Percentiles rank a stretch among this genome's conserved stretches.
Evolutionary conservation across 108 stramenopile species (phyloP).

Genomic region (Aurantiochytrium sp.): DNA sequence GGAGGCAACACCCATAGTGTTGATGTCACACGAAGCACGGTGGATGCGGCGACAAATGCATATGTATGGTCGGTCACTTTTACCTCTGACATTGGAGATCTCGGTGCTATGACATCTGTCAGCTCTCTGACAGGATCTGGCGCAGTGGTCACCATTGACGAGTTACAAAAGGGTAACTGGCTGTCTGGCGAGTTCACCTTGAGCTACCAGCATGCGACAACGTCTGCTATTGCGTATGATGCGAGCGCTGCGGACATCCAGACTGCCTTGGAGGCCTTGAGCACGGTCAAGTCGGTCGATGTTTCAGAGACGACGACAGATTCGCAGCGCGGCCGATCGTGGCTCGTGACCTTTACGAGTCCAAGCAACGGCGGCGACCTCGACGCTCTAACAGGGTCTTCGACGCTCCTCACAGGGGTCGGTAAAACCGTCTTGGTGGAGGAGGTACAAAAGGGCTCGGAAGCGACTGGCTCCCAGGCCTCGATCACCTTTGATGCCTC

Average conservation of each 20-base stretch:
- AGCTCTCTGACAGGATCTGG: slow-evolving; percentile 42
- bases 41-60: slow-evolving; percentile 58
- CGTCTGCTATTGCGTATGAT: slow-evolving; percentile 38
- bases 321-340: slow-evolving; percentile 37
- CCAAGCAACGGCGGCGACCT: background rate
- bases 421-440: background rate
- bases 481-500: slow-evolving; percentile 4
- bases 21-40: background rate
- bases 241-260: slow-evolving; percentile 37
- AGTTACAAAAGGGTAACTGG: slow-evolving; percentile 20
- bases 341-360: slow-evolving; percentile 47
- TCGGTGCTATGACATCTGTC: slow-evolving; percentile 26
- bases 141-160: slow-evolving; percentile 39
- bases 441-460: background rate
- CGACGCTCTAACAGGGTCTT: background rate
- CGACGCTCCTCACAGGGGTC: background rate
- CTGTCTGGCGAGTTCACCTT: slow-evolving; percentile 55
- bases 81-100: slow-evolving; percentile 36
- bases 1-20: slow-evolving; percentile 25
- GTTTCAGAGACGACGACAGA: background rate
- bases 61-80: slow-evolving; percentile 67
- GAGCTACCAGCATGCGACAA: slow-evolving; percentile 42
- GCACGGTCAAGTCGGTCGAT: slow-evolving; percentile 31
- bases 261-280: slow-evolving; percentile 45
- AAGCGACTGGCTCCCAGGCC: background rate